phyloP scores from a whole-genome alignment of 2,329 filamentous ascomycete species.

The Epichloe brachyelytri region DNA sequence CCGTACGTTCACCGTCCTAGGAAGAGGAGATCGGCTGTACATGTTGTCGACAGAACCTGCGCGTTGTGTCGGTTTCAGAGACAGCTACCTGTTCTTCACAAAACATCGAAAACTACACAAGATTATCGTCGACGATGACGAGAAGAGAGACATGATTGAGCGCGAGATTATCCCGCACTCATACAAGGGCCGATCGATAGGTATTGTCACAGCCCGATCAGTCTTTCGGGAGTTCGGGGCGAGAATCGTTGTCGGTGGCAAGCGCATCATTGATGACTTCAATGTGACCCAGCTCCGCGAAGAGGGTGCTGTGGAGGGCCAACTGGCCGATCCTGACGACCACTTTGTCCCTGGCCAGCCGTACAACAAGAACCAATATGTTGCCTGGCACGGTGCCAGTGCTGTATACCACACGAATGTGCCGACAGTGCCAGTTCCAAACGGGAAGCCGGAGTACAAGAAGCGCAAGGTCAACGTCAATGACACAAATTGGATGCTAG shows the following conservation, averaged over 20 bases:
- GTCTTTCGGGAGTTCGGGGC: slow-evolving; percentile 96
- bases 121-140: slow-evolving; percentile 95
- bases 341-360: slow-evolving; percentile 60
- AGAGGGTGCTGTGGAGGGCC: slow-evolving; percentile 73
- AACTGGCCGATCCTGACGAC: slow-evolving; percentile 84
- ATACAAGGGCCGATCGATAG: slow-evolving; percentile 95
- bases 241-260: slow-evolving; percentile 83
- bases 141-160: slow-evolving; percentile 92
- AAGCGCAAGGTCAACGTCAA: slow-evolving; percentile 80
- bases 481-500: slow-evolving; percentile 90
- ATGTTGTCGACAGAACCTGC: slow-evolving; percentile 98
- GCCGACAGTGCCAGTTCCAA: slow-evolving; percentile 62
- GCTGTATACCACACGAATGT: slow-evolving; percentile 81
- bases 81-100: slow-evolving; percentile 98
- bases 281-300: slow-evolving; percentile 61
- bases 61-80: slow-evolving; percentile 89
- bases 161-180: slow-evolving; percentile 93
- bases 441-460: slow-evolving; percentile 68
- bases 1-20: slow-evolving; percentile 82
- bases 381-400: slow-evolving; percentile 95
- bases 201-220: slow-evolving; percentile 88
- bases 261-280: slow-evolving; percentile 80
- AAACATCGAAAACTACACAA: slow-evolving; percentile 96
- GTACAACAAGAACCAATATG: slow-evolving; percentile 99
- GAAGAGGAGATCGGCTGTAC: slow-evolving; percentile 75